A percentile compares a stretch with the other conserved stretches of the same genome.
Evolutionary conservation across 1,284 basidiomycete genomes (phyloP).

Genomic region (Cryptococcus jaspeensis): DNA sequence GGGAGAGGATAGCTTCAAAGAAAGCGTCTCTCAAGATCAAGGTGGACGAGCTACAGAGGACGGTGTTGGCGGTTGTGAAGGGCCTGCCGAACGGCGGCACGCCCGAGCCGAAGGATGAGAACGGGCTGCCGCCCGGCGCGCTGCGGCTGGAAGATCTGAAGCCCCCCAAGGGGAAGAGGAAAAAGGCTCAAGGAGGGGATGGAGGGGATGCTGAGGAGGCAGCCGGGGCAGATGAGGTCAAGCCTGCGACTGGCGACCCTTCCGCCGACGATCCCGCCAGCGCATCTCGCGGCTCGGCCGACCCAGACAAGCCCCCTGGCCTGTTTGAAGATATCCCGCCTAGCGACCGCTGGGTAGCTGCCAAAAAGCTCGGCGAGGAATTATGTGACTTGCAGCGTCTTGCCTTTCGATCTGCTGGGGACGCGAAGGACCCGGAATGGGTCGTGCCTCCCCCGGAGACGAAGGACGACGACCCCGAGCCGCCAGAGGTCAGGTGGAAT

Average conservation of each 20-base stretch:
- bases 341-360: too few relatives aligned
- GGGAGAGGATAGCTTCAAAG: slow-evolving; percentile 1
- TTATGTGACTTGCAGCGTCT: too few relatives aligned
- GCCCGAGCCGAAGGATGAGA: slow-evolving; percentile 13
- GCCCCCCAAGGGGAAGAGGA: too few relatives aligned
- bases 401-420: too few relatives aligned
- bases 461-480: slow-evolving; percentile 11
- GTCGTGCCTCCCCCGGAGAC: slow-evolving; percentile 12
- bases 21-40: background rate
- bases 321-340: too few relatives aligned
- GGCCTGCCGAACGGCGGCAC: slow-evolving; percentile 17
- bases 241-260: too few relatives aligned
- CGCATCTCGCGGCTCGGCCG: too few relatives aligned
- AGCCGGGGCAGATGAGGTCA: too few relatives aligned
- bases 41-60: background rate
- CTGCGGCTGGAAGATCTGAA: background rate
- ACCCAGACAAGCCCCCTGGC: too few relatives aligned
- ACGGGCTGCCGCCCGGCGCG: slow-evolving; percentile 10
- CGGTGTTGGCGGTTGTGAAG: slow-evolving; percentile 14
- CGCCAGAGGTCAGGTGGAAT: background rate
- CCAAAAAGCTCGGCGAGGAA: too few relatives aligned
- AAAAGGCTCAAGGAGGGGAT: background rate
- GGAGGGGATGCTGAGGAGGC: background rate
- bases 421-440: too few relatives aligned
- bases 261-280: too few relatives aligned